Conservation (phyloP, 1,139 yeast genomes). For the Tardiomyces digboiensis region DNA sequence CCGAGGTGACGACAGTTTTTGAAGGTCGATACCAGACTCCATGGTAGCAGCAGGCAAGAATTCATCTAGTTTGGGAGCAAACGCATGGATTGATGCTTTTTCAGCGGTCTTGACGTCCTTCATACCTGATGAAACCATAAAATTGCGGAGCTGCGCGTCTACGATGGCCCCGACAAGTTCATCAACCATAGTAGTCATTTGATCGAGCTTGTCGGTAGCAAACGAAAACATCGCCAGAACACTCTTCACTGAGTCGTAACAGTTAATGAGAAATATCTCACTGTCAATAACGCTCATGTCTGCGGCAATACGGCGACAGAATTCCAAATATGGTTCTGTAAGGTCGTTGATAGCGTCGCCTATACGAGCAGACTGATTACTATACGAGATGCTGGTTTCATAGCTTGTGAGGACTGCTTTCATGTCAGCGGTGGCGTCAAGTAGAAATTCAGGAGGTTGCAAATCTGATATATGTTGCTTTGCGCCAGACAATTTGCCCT, state of each 20-base stretch:
- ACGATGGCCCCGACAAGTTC: slow-evolving; percentile 22
- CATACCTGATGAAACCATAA: slow-evolving; percentile 21
- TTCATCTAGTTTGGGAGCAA: slow-evolving; percentile 18
- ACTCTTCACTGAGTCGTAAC: slow-evolving; percentile 25
- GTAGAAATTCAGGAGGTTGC: slow-evolving; percentile 29
- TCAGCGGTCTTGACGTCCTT: slow-evolving; percentile 1
- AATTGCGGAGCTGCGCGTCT: slow-evolving; percentile 18
- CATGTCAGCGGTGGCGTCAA: slow-evolving; percentile 24
- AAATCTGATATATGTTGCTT: slow-evolving; percentile 13
- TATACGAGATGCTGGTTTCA: slow-evolving; percentile 23
- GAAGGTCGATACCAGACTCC: slow-evolving; percentile 21
- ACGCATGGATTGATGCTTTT: not conserved
- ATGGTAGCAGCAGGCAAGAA: slow-evolving; percentile 27
- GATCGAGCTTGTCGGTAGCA: slow-evolving; percentile 23
- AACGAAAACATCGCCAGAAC: slow-evolving; percentile 23
- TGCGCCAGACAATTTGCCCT: slow-evolving; percentile 8
- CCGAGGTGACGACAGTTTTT: slow-evolving; percentile 21
- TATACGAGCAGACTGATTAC: slow-evolving; percentile 13
- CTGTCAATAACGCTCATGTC: slow-evolving; percentile 14
- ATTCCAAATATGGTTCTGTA: slow-evolving; percentile 27
- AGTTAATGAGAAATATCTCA: slow-evolving; percentile 27
- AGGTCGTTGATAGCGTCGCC: slow-evolving; percentile 22
- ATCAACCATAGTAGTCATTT: slow-evolving; percentile 19
- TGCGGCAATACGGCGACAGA: slow-evolving; percentile 22
- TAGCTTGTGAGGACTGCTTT: slow-evolving; percentile 24